A percentile compares a stretch with the other conserved stretches of the same genome.
Evolutionary conservation across 495 filamentous ascomycete species (phyloP).

Genomic region (Lineolata rhizophorae): DNA sequence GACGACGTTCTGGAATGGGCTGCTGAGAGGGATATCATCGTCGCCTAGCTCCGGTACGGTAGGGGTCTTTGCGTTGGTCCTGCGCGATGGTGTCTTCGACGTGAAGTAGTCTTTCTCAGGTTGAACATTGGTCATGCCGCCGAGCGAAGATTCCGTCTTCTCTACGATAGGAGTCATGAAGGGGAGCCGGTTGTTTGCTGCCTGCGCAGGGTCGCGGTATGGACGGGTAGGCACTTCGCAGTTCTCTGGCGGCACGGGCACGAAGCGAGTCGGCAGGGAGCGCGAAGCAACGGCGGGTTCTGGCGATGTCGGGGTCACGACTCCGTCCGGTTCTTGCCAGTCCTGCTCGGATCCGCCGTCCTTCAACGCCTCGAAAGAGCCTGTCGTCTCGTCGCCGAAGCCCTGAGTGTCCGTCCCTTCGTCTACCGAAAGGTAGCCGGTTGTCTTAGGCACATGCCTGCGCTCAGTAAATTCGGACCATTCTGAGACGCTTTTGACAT

Average conservation of each 20-base stretch:
- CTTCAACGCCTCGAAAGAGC: slow-evolving; percentile 6
- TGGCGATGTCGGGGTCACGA: slow-evolving; percentile 23
- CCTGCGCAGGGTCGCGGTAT: slow-evolving; percentile 51
- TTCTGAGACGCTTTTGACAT: slow-evolving; percentile 43
- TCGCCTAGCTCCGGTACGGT: slow-evolving; percentile 21
- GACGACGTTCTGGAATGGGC: slow-evolving; percentile 36
- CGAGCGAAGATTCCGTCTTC: slow-evolving; percentile 69
- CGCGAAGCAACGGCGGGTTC: slow-evolving; percentile 10
- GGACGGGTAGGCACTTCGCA: slow-evolving; percentile 53
- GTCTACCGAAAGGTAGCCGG: slow-evolving; percentile 21
- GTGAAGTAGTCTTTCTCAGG: slow-evolving; percentile 34
- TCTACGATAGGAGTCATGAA: slow-evolving; percentile 99
- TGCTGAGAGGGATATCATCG: slow-evolving; percentile 37
- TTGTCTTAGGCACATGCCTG: slow-evolving; percentile 52
- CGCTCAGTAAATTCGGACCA: slow-evolving; percentile 71
- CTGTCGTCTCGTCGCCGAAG: slow-evolving; percentile 3
- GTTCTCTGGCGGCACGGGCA: slow-evolving; percentile 62
- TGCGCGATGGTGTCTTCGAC: slow-evolving; percentile 54
- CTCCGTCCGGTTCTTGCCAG: slow-evolving; percentile 2
- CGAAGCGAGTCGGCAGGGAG: slow-evolving; percentile 25
- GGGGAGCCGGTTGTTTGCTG: slow-evolving; percentile 69
- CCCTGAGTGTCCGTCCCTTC: slow-evolving; percentile 3
- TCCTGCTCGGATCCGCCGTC: slow-evolving; percentile 4
- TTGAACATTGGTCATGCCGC: slow-evolving; percentile 28
- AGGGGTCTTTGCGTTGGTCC: slow-evolving; percentile 20